Evolutionary conservation across 2,329 filamentous ascomycete genomes (phyloP).

Genomic region (Sphaerulina vaccinii): DNA sequence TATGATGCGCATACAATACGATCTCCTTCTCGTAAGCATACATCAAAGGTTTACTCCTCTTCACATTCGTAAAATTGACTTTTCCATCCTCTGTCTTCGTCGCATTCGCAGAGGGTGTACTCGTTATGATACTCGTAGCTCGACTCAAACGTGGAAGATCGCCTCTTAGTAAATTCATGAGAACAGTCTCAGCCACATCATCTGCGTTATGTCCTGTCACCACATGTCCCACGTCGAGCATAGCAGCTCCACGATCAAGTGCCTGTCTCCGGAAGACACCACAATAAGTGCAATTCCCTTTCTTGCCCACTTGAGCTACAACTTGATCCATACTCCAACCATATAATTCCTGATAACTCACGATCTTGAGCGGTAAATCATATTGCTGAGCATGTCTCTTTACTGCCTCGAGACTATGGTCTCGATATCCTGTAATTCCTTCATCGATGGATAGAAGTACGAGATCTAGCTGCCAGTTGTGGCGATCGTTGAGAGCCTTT

Average conservation of each 20-base stretch:
- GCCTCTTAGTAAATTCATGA: conserved; percentile 93
- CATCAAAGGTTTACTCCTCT: conserved; percentile 93
- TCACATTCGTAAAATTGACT: conserved; percentile 75
- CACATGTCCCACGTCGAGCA: conserved; percentile 84
- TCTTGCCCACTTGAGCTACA: conserved; percentile 92
- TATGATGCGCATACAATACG: conserved; percentile 94
- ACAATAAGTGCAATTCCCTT: conserved; percentile 98
- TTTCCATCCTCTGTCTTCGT: conserved; percentile 21
- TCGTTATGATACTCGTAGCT: conserved; percentile 83
- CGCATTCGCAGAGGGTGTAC: conserved; percentile 46
- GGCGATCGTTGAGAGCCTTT: conserved; percentile 88
- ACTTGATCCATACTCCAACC: conserved; percentile 99
- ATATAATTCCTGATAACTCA: conserved; percentile 91
- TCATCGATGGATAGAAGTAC: conserved; percentile 91
- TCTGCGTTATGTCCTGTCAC: conserved; percentile 98
- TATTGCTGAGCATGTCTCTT: conserved; percentile 92
- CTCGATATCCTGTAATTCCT: conserved; percentile 93
- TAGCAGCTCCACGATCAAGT: conserved; percentile 84
- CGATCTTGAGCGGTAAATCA: conserved; percentile 84
- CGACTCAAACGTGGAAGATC: conserved; percentile 84
- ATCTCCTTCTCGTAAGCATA: conserved; percentile 99
- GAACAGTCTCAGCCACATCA: conserved; percentile 92
- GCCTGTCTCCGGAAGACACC: conserved; percentile 94
- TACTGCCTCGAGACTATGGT: conserved; percentile 93
- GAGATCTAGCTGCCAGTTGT: conserved; percentile 82